These are phyloP conservation scores for Leishmania aethiopica DNA, from an alignment of 208 protist genomes.

Conservation along the genomic window DNA sequence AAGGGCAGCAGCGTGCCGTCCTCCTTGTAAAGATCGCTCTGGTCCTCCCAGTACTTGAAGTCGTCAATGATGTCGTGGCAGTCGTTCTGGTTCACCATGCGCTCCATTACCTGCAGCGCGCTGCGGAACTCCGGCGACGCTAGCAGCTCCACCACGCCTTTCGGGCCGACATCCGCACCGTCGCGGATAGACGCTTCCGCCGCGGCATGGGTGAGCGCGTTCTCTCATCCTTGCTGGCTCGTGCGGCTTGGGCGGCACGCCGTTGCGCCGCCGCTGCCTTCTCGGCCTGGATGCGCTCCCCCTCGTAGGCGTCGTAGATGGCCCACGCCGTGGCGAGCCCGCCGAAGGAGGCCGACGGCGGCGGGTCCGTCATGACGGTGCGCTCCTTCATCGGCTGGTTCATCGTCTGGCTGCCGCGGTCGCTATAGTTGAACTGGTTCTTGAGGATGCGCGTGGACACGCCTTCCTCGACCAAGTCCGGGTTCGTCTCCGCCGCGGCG, in stretches of 20 bases:
- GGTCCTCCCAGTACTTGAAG: conserved; percentile 98
- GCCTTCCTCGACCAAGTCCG: conserved; percentile 79
- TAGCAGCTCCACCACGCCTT: conserved; percentile 66
- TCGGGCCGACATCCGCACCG: conserved; percentile 19
- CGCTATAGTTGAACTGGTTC: conserved; percentile 99
- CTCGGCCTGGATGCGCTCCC: conserved; percentile 88
- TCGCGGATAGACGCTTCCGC: conserved; percentile 8
- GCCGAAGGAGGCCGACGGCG: conserved; percentile 87
- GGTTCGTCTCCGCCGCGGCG: conserved; percentile 85
- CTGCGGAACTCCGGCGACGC: conserved; percentile 54
- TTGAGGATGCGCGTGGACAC: conserved; percentile 91
- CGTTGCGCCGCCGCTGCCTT: conserved; percentile 70
- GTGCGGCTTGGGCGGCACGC: conserved; percentile 61
- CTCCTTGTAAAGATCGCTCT: conserved; percentile 94
- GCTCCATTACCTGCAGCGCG: conserved; percentile 94
- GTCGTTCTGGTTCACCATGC: conserved; percentile 98
- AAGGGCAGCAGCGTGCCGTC: conserved; percentile 95
- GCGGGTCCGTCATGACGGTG: conserved; percentile 92
- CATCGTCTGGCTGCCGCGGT: conserved; percentile 96
- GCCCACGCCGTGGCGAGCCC: conserved; percentile 93
- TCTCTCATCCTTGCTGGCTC: conserved; percentile 84
- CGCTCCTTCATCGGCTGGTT: conserved; percentile 87
- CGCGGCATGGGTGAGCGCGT: conserved; percentile 21
- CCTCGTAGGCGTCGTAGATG: conserved; percentile 96
- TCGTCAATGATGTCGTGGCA: conserved; percentile 97